Percentiles rank a stretch among this genome's conserved stretches.
phyloP scores from a whole-genome alignment of 805 yeast genomes.

The Metschnikowia lunata region DNA sequence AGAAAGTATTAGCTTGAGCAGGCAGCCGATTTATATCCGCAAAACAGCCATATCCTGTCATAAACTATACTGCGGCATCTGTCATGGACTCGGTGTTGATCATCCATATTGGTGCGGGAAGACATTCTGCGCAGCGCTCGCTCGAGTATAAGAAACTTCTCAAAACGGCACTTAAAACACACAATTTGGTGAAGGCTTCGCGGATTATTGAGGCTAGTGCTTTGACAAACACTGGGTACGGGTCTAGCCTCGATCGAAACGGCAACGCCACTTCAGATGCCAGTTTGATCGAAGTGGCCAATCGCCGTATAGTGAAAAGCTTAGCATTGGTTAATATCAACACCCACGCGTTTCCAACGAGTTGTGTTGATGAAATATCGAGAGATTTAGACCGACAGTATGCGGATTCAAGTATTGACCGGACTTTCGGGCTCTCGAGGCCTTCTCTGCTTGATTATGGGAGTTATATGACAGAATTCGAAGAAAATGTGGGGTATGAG shows the following conservation, averaged over 20 bases:
- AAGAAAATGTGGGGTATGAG: no score
- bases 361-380: conserved; percentile 17
- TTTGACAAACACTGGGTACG: conserved; percentile 48
- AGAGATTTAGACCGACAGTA: conserved; percentile 21
- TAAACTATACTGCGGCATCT: neutral
- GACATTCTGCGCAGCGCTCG: conserved; percentile 25
- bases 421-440: conserved; percentile 27
- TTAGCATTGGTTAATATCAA: conserved; percentile 16
- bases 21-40: no score
- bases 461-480: neutral
- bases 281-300: conserved; percentile 24
- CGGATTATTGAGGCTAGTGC: conserved; percentile 32
- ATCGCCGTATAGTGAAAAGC: conserved; percentile 9
- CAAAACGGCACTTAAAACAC: conserved; percentile 20
- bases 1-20: no score
- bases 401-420: conserved; percentile 11
- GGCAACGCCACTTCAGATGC: conserved; percentile 47
- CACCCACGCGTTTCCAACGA: conserved; percentile 4
- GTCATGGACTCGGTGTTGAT: conserved; percentile 14
- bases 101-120: conserved; percentile 53
- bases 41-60: no score
- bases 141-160: conserved; percentile 25
- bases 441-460: conserved; percentile 26
- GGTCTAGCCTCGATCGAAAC: conserved; percentile 38
- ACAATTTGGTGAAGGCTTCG: conserved; percentile 14